These are phyloP conservation scores for Raphidocelis subcapitata DNA, from an alignment of 139 green algal species.

Conservation along the genomic window DNA sequence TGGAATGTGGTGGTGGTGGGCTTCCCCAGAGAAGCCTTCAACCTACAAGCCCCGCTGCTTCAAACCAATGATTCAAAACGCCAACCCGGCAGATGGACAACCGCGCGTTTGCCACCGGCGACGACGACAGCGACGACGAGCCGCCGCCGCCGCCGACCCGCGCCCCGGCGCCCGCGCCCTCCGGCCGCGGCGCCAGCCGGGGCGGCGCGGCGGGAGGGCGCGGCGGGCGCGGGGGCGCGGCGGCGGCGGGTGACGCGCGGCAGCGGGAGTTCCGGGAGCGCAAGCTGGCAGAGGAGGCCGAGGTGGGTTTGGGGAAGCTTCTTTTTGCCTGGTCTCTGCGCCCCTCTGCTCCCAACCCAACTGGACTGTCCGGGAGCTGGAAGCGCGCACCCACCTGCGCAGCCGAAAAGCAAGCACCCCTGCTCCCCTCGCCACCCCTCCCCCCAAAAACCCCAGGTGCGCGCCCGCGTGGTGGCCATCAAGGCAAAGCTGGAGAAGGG, in stretches of 20 bases:
- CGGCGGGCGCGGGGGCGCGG: too few relatives aligned
- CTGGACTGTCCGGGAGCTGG: too few relatives aligned
- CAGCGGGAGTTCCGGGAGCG: conserved; percentile 49
- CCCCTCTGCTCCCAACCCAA: too few relatives aligned
- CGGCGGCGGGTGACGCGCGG: conserved; percentile 53
- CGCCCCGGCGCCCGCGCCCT: background rate
- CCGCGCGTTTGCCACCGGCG: conserved; percentile 40
- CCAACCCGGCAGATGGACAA: conserved; percentile 42
- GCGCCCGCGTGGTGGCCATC: conserved; percentile 53
- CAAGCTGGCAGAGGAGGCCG: conserved; percentile 66
- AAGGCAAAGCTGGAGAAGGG: conserved; percentile 54
- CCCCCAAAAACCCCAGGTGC: conserved; percentile 30
- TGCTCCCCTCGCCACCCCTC: background rate
- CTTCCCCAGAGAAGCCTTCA: background rate
- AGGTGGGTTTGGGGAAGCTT: too few relatives aligned
- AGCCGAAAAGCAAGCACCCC: background rate
- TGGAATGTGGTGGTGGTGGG: background rate
- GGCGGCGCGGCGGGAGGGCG: too few relatives aligned
- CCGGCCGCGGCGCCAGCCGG: background rate
- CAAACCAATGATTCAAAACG: too few relatives aligned
- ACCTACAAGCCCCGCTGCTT: background rate
- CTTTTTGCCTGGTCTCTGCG: too few relatives aligned
- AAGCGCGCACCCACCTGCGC: too few relatives aligned
- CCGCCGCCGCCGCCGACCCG: conserved; percentile 1
- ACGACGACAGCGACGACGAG: conserved; percentile 36